These are phyloP conservation scores for Ustilago trichophora DNA, from an alignment of 1,284 basidiomycete species.

Conservation along the genomic window DNA sequence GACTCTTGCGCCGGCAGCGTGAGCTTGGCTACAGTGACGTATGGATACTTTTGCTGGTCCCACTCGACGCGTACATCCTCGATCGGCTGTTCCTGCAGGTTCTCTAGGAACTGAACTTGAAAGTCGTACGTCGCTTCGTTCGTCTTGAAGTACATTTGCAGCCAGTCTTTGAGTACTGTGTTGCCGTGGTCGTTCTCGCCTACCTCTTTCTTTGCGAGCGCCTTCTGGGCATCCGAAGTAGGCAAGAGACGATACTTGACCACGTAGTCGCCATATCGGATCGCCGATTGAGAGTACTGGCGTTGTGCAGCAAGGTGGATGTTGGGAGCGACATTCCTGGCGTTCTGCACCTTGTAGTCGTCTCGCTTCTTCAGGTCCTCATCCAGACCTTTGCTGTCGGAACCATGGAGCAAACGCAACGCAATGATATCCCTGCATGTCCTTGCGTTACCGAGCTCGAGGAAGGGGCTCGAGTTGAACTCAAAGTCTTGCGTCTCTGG, in stretches of 20 bases:
- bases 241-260: slow-evolving; percentile 58
- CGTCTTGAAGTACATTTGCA: slow-evolving; percentile 33
- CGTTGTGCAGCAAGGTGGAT: slow-evolving; percentile 46
- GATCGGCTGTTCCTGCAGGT: slow-evolving; percentile 53
- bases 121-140: slow-evolving; percentile 52
- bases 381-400: slow-evolving; percentile 30
- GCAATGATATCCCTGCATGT: slow-evolving; percentile 40
- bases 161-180: slow-evolving; percentile 33
- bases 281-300: slow-evolving; percentile 56
- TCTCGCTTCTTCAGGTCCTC: slow-evolving; percentile 43
- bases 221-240: slow-evolving; percentile 28
- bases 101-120: slow-evolving; percentile 55
- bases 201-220: slow-evolving; percentile 24
- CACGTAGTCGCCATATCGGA: slow-evolving; percentile 57
- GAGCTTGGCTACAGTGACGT: slow-evolving; percentile 49
- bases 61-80: slow-evolving; percentile 52
- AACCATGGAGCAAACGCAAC: slow-evolving; percentile 44
- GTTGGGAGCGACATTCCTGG: slow-evolving; percentile 49
- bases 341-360: slow-evolving; percentile 53
- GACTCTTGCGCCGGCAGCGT: slow-evolving; percentile 54
- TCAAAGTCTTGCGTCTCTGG: slow-evolving; percentile 58
- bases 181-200: slow-evolving; percentile 25
- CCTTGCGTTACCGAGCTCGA: slow-evolving; percentile 41
- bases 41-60: slow-evolving; percentile 56
- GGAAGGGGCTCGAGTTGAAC: slow-evolving; percentile 49